phyloP scores from a whole-genome alignment of 176 grass and related monocot genomes.

The Hordeum vulgare region DNA sequence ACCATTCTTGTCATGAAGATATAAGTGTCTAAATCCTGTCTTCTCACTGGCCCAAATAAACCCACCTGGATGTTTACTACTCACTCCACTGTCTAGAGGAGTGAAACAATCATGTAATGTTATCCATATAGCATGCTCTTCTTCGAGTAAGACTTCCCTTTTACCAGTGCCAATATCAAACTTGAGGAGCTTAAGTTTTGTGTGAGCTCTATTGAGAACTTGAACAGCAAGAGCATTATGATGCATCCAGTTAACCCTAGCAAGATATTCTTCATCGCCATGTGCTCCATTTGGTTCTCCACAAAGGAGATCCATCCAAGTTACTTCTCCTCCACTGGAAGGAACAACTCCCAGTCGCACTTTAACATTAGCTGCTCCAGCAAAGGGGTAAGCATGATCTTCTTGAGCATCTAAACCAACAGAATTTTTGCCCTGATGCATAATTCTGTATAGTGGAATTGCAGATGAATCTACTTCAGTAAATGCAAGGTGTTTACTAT shows the following conservation, averaged over 20 bases:
- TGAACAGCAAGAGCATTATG: slow-evolving; percentile 81
- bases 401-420: slow-evolving; percentile 84
- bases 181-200: slow-evolving; percentile 84
- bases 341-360: slow-evolving; percentile 80
- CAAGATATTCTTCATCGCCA: slow-evolving; percentile 86
- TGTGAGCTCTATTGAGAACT: slow-evolving; percentile 83
- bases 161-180: slow-evolving; percentile 71
- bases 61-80: slow-evolving; percentile 54
- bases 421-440: slow-evolving; percentile 94
- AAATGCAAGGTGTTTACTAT: slow-evolving; percentile 85
- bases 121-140: slow-evolving; percentile 77
- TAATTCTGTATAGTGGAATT: slow-evolving; percentile 95
- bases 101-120: slow-evolving; percentile 95
- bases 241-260: slow-evolving; percentile 90
- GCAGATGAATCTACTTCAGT: slow-evolving; percentile 89
- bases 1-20: slow-evolving; percentile 78
- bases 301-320: slow-evolving; percentile 95
- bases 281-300: slow-evolving; percentile 39
- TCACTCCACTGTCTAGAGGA: slow-evolving; percentile 67
- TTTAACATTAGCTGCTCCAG: slow-evolving; percentile 88
- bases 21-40: slow-evolving; percentile 92
- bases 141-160: slow-evolving; percentile 68
- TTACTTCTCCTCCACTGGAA: slow-evolving; percentile 63
- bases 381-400: slow-evolving; percentile 95
- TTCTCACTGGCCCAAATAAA: slow-evolving; percentile 99